These are phyloP conservation scores for Aeminium ludgeri DNA, from an alignment of 495 filamentous ascomycete genomes.

Conservation along the genomic window DNA sequence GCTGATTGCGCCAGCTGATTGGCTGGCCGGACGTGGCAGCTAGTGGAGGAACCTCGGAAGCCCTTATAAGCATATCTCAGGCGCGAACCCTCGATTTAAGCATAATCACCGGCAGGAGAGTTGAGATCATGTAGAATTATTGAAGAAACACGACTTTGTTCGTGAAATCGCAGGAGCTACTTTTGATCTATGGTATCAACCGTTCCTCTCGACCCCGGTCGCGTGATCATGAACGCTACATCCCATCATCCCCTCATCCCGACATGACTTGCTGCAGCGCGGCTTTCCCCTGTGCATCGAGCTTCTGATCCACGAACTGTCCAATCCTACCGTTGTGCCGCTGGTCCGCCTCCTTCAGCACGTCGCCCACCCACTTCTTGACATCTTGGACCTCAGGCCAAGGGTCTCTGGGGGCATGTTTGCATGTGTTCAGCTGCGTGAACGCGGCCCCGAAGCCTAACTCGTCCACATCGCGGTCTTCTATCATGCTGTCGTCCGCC, in stretches of 20 bases:
- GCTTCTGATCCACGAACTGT: conserved; percentile 39
- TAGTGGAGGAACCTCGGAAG: no score
- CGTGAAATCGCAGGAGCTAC: no score
- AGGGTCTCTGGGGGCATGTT: conserved; percentile 46
- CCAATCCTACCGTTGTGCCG: conserved; percentile 38
- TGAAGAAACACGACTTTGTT: no score
- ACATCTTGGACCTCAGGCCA: conserved; percentile 72
- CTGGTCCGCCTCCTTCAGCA: conserved; percentile 45
- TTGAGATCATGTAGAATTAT: no score
- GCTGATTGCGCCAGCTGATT: no score
- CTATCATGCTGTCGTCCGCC: conserved; percentile 52
- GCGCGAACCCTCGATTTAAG: no score
- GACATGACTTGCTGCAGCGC: conserved; percentile 42
- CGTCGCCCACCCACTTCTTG: conserved; percentile 59
- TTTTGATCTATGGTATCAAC: no score
- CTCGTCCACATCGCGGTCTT: conserved; percentile 81
- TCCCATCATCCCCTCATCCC: not conserved
- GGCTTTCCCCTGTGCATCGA: conserved; percentile 37
- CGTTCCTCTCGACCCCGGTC: no score
- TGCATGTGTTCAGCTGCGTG: conserved; percentile 78
- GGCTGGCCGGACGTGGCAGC: no score
- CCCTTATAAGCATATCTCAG: no score
- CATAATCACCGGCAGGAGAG: no score
- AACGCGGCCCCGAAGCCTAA: conserved; percentile 87
- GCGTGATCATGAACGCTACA: no score